A percentile compares a stretch with the other conserved stretches of the same genome.
Evolutionary conservation across 2,329 filamentous ascomycete genomes (phyloP).

Genomic region (Phaeosphaeriaceae sp.): DNA sequence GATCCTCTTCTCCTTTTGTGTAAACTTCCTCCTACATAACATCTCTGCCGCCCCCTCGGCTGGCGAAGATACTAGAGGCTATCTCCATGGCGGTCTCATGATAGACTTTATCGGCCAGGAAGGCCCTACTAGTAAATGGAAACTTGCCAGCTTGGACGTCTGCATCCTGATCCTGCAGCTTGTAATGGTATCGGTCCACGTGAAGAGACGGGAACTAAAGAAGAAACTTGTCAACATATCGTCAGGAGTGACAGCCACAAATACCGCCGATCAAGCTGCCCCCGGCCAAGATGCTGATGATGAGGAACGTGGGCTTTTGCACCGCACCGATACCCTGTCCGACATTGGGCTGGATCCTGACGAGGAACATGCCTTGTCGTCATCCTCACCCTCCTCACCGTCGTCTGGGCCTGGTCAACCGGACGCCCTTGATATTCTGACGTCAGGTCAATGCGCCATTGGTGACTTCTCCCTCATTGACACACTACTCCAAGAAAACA

Average conservation of each 20-base stretch:
- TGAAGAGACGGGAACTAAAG: slow-evolving; percentile 59
- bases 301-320: slow-evolving; percentile 64
- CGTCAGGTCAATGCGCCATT: slow-evolving; percentile 55
- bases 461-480: slow-evolving; percentile 52
- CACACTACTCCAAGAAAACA: slow-evolving; percentile 52
- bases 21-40: slow-evolving; percentile 63
- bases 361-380: slow-evolving; percentile 36
- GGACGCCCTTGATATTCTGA: slow-evolving; percentile 52
- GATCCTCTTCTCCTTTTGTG: slow-evolving; percentile 60
- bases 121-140: slow-evolving; percentile 60
- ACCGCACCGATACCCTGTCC: slow-evolving; percentile 46
- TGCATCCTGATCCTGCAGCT: slow-evolving; percentile 63
- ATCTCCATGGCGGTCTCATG: slow-evolving; percentile 66
- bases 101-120: slow-evolving; percentile 70
- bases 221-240: slow-evolving; percentile 42
- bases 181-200: slow-evolving; percentile 61
- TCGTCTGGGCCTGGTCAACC: slow-evolving; percentile 29
- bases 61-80: slow-evolving; percentile 57
- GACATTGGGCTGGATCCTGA: slow-evolving; percentile 52
- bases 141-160: slow-evolving; percentile 60
- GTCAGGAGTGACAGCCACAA: slow-evolving; percentile 20
- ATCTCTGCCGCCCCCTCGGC: slow-evolving; percentile 49
- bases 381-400: no score
- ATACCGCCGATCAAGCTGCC: slow-evolving; percentile 10
- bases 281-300: slow-evolving; percentile 61